These are phyloP conservation scores for Penicillium samsonianum DNA, from an alignment of 495 filamentous ascomycete species.

Conservation along the genomic window DNA sequence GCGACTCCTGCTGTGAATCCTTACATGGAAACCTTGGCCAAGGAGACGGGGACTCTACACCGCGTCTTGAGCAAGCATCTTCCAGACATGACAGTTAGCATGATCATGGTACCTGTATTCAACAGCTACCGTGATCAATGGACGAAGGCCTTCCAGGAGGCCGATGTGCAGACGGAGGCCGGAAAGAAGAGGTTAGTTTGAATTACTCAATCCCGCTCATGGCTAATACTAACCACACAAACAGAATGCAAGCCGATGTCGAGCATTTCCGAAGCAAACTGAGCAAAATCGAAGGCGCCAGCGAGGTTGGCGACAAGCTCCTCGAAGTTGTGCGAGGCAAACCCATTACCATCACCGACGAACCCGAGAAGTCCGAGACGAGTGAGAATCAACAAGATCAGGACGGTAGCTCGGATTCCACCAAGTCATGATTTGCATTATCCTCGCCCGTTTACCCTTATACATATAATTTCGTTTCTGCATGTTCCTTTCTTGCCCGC, in stretches of 20 bases:
- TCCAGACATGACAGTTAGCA: conserved; percentile 69
- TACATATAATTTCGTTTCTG: conserved; percentile 24
- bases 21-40: conserved; percentile 90
- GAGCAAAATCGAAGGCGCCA: conserved; percentile 78
- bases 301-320: conserved; percentile 66
- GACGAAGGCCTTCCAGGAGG: conserved; percentile 70
- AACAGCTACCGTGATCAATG: conserved; percentile 82
- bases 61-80: conserved; percentile 85
- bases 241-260: conserved; percentile 78
- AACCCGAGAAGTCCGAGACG: conserved; percentile 16
- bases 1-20: conserved; percentile 51
- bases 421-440: conserved; percentile 15
- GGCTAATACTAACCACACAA: conserved; percentile 16
- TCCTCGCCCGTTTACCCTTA: background rate
- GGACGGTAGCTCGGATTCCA: conserved; percentile 19
- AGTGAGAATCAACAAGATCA: conserved; percentile 17
- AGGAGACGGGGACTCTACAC: conserved; percentile 86
- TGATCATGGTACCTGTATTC: conserved; percentile 93
- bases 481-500: background rate
- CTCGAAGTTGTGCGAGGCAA: conserved; percentile 69
- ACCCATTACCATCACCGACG: conserved; percentile 26
- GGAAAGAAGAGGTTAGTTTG: conserved; percentile 71
- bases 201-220: background rate
- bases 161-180: conserved; percentile 62
- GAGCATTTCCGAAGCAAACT: conserved; percentile 73